Percentiles rank a stretch among this genome's conserved stretches.
These are phyloP conservation scores for Lagenidium sp. DNA, from an alignment of 352 stramenopile species.

Conservation along the genomic window DNA sequence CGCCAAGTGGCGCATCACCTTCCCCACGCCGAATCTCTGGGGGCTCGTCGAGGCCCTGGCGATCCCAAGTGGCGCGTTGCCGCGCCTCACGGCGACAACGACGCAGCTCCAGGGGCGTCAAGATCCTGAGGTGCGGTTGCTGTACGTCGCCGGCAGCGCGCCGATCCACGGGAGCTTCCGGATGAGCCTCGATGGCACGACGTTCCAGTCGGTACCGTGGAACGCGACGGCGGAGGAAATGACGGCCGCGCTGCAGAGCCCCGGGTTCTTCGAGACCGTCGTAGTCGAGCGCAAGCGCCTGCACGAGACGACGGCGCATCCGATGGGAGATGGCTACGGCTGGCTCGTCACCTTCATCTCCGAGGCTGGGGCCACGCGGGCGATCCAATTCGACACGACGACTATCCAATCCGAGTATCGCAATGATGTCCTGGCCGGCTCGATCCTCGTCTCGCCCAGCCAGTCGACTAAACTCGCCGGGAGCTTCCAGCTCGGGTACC, in stretches of 20 bases:
- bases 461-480: slow-evolving; percentile 21
- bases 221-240: slow-evolving; percentile 16
- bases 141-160: slow-evolving; percentile 26
- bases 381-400: slow-evolving; percentile 17
- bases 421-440: slow-evolving; percentile 16
- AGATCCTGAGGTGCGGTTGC: slow-evolving; percentile 23
- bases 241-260: slow-evolving; percentile 13
- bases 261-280: slow-evolving; percentile 20
- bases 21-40: background rate
- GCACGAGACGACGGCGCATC: slow-evolving; percentile 17
- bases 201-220: slow-evolving; percentile 15
- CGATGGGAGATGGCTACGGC: slow-evolving; percentile 31
- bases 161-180: slow-evolving; percentile 22
- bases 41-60: background rate
- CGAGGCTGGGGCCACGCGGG: slow-evolving; percentile 16
- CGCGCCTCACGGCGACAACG: background rate
- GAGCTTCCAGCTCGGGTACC: slow-evolving; percentile 25
- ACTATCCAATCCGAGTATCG: slow-evolving; percentile 11
- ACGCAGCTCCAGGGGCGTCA: slow-evolving; percentile 3
- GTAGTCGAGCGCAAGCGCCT: slow-evolving; percentile 18
- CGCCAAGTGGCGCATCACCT: background rate
- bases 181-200: slow-evolving; percentile 13
- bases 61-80: background rate
- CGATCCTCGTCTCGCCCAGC: slow-evolving; percentile 17
- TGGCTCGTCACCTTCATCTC: slow-evolving; percentile 41